These are phyloP conservation scores for Mrakia frigida DNA, from an alignment of 768 basidiomycete species.

Conservation along the genomic window DNA sequence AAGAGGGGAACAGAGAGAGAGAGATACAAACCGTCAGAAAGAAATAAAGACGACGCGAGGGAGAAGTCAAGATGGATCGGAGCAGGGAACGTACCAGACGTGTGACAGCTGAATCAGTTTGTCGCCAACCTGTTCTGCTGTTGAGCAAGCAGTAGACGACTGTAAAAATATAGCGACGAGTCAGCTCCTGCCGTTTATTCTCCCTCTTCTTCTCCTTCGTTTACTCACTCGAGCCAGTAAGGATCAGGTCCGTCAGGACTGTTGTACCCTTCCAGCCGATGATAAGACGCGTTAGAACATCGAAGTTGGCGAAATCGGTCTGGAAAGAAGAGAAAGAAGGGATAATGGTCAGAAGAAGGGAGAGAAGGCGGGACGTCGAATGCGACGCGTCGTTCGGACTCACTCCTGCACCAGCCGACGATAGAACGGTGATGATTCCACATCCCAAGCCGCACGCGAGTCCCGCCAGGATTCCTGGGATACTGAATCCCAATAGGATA, in stretches of 20 bases:
- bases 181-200: background rate
- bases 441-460: background rate
- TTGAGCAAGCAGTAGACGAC: background rate
- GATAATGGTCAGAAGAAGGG: too few relatives aligned
- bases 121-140: background rate
- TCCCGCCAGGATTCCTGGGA: background rate
- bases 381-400: too few relatives aligned
- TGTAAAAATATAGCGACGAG: background rate
- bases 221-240: background rate
- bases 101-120: constrained; percentile 4
- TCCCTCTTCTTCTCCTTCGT: background rate
- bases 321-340: background rate
- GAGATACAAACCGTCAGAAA: too few relatives aligned
- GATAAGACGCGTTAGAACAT: background rate
- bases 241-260: background rate
- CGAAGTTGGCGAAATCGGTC: background rate
- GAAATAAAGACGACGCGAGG: too few relatives aligned
- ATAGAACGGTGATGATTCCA: background rate
- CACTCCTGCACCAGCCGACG: background rate
- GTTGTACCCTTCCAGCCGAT: background rate
- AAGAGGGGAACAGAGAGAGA: too few relatives aligned
- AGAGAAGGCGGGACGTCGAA: too few relatives aligned
- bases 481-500: background rate
- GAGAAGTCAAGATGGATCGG: too few relatives aligned
- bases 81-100: background rate